phyloP scores from a whole-genome alignment of 306 rosid species.

The Acacia confusa region DNA sequence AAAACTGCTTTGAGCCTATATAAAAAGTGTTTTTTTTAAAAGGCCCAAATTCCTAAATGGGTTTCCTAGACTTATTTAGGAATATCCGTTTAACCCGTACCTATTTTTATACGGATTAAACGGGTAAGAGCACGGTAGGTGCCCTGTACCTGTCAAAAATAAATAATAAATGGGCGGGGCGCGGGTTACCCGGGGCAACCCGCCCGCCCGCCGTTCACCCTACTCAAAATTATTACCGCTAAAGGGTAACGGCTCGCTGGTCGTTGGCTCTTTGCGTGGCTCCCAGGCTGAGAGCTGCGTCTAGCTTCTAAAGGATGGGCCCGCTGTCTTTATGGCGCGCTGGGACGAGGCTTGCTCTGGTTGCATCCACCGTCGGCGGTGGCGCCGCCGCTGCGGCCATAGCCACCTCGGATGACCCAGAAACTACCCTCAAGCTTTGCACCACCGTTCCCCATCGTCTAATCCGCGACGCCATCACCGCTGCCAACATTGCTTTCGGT shows the following conservation, averaged over 20 bases:
- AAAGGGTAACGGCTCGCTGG: neutral
- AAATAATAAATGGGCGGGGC: too few species aligned
- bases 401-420: constrained; percentile 82
- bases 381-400: constrained; percentile 66
- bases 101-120: too few species aligned
- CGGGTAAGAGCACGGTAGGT: too few species aligned
- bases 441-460: constrained; percentile 78
- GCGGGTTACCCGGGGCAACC: too few species aligned
- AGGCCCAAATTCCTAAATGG: too few species aligned
- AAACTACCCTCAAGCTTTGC: constrained; percentile 68
- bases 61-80: too few species aligned
- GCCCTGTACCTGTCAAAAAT: too few species aligned
- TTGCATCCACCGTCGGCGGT: constrained; percentile 57
- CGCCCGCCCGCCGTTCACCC: too few species aligned
- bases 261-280: neutral
- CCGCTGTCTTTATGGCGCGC: constrained; percentile 78
- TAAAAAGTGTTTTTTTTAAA: too few species aligned
- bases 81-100: too few species aligned
- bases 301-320: constrained; percentile 42
- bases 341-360: constrained; percentile 51
- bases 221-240: too few species aligned
- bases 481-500: constrained; percentile 82
- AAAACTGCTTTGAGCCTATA: too few species aligned
- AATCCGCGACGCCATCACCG: constrained; percentile 65
- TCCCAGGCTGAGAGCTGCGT: neutral